phyloP scores from a whole-genome alignment of 441 rosid genomes.

The Syzygium syzygioides region DNA sequence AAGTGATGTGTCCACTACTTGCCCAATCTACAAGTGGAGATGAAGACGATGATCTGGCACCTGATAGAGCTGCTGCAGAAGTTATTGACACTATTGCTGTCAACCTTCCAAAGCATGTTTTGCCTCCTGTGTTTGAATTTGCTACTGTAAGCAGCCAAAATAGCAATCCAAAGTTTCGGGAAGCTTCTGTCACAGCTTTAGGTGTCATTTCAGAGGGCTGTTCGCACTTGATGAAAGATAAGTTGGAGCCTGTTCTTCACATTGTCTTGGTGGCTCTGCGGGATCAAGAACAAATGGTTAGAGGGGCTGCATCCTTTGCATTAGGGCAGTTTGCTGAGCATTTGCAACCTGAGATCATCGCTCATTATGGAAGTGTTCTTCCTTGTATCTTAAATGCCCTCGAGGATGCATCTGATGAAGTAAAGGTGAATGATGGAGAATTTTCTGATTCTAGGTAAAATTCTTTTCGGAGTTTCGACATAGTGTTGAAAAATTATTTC shows the following conservation, averaged over 20 bases:
- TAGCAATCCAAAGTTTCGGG: constrained; percentile 77
- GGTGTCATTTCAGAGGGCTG: constrained; percentile 98
- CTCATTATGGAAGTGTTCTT: constrained; percentile 81
- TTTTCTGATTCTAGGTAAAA: background rate
- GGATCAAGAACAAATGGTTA: constrained; percentile 94
- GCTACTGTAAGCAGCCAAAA: constrained; percentile 74
- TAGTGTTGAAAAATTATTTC: background rate
- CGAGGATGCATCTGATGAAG: constrained; percentile 95
- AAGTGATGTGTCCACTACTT: constrained; percentile 98
- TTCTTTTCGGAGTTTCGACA: background rate
- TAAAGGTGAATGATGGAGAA: constrained; percentile 53
- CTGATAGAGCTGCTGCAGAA: constrained; percentile 99
- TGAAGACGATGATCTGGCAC: constrained; percentile 96
- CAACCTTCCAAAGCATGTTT: constrained; percentile 86
- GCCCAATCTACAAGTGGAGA: constrained; percentile 72
- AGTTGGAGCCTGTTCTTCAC: constrained; percentile 77
- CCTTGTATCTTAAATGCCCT: constrained; percentile 90
- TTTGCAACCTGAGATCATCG: constrained; percentile 93
- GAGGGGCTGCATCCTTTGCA: constrained; percentile 99
- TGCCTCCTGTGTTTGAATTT: constrained; percentile 74
- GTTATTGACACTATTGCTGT: constrained; percentile 97
- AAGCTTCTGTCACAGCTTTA: constrained; percentile 93
- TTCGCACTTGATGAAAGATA: constrained; percentile 73
- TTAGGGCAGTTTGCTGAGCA: constrained; percentile 97
- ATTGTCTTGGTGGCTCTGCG: constrained; percentile 79